Conservation (phyloP, 2,329 filamentous ascomycete genomes). For the Talaromyces sp. region DNA sequence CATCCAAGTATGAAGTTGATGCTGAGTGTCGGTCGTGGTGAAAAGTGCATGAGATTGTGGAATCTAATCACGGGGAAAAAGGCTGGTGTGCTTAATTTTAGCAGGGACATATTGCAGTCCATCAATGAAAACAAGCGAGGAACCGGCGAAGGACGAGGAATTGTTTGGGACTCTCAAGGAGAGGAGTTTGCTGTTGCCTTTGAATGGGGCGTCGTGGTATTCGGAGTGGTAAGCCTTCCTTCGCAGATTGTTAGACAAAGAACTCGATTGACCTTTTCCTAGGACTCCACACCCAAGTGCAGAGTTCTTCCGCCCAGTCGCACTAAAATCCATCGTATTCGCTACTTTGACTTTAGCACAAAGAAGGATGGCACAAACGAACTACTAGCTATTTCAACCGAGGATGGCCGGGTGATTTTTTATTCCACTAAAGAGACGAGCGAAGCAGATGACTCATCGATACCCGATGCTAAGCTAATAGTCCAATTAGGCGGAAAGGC, state of each 20-base stretch:
- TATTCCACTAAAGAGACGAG: constrained; percentile 60
- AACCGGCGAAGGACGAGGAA: constrained; percentile 75
- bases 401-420: constrained; percentile 83
- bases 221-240: constrained; percentile 60
- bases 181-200: constrained; percentile 89
- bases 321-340: constrained; percentile 80
- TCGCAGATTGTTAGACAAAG: background rate
- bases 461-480: constrained; percentile 58
- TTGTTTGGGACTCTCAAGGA: constrained; percentile 71
- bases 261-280: constrained; percentile 2
- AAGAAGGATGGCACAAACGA: constrained; percentile 47
- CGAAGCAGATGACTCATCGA: constrained; percentile 43
- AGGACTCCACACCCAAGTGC: constrained; percentile 75
- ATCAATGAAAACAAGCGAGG: constrained; percentile 72
- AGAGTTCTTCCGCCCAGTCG: constrained; percentile 62
- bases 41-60: constrained; percentile 90
- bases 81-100: constrained; percentile 85
- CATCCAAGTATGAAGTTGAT: constrained; percentile 96
- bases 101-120: constrained; percentile 64
- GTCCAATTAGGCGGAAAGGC: constrained; percentile 75
- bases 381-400: constrained; percentile 74
- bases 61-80: constrained; percentile 96
- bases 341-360: constrained; percentile 55
- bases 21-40: constrained; percentile 85
- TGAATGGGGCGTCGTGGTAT: constrained; percentile 78